Percentiles rank a stretch among this genome's conserved stretches.
phyloP scores from a whole-genome alignment of 2,329 filamentous ascomycete genomes.

The Pseudocercospora macadamiae region DNA sequence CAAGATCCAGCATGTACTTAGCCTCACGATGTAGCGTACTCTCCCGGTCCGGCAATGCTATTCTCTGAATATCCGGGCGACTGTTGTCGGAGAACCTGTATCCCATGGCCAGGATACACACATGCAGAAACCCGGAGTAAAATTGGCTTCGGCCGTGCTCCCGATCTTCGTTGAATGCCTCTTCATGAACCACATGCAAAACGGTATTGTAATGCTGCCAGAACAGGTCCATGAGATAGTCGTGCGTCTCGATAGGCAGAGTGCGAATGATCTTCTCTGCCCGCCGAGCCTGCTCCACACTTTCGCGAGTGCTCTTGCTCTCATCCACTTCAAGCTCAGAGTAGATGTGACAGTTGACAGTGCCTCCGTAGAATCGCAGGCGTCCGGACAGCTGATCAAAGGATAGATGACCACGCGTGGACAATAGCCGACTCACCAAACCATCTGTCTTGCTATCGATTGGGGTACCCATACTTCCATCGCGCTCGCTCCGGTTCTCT shows the following conservation, averaged over 20 bases:
- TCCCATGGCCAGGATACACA: conserved; percentile 33
- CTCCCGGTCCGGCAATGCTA: conserved; percentile 30
- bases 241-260: conserved; percentile 29
- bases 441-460: conserved; percentile 31
- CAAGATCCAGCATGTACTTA: conserved; percentile 34
- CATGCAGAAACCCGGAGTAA: conserved; percentile 33
- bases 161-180: conserved; percentile 31
- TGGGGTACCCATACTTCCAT: conserved; percentile 17
- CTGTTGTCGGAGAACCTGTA: conserved; percentile 32
- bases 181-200: conserved; percentile 31
- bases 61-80: conserved; percentile 28
- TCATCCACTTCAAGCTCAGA: conserved; percentile 28
- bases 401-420: conserved; percentile 32
- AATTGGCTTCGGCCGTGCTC: conserved; percentile 27
- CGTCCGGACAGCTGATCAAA: conserved; percentile 32
- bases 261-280: conserved; percentile 30
- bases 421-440: conserved; percentile 28
- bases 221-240: conserved; percentile 33
- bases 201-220: conserved; percentile 34
- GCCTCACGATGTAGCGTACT: conserved; percentile 32
- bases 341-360: conserved; percentile 32
- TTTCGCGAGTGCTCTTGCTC: conserved; percentile 16
- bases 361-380: conserved; percentile 31
- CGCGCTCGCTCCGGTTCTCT: conserved; percentile 19
- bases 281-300: conserved; percentile 26